Conservation (phyloP, 495 filamentous ascomycete species). For the Lindgomyces ingoldianus region DNA sequence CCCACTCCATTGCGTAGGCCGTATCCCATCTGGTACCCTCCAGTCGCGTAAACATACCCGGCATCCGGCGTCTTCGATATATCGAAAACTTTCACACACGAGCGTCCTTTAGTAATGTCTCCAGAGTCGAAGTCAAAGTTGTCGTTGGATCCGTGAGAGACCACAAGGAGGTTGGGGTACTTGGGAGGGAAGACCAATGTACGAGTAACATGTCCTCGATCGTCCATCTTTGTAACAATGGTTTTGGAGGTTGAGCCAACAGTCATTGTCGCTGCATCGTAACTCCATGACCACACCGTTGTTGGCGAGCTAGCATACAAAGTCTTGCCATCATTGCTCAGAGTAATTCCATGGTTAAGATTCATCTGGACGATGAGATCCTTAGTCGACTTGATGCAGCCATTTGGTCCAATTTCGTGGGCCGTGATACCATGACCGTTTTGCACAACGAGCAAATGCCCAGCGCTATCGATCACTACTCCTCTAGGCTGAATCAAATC, state of each 20-base stretch:
- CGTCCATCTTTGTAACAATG: slow-evolving; percentile 29
- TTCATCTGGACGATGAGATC: slow-evolving; percentile 16
- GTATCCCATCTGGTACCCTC: slow-evolving; percentile 32
- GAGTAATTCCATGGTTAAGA: slow-evolving; percentile 34
- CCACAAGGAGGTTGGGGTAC: slow-evolving; percentile 29
- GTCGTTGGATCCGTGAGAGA: slow-evolving; percentile 34
- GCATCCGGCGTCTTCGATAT: slow-evolving; percentile 15
- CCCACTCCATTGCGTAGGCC: slow-evolving; percentile 36
- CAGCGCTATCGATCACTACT: slow-evolving; percentile 24
- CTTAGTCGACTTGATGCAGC: slow-evolving; percentile 26
- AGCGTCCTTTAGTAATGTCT: slow-evolving; percentile 23
- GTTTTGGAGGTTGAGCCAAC: not conserved
- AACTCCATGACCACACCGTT: slow-evolving; percentile 21
- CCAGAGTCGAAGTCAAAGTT: slow-evolving; percentile 33
- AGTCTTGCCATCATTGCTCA: slow-evolving; percentile 33
- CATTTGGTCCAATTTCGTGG: slow-evolving; percentile 25
- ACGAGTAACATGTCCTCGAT: slow-evolving; percentile 27
- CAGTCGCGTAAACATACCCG: slow-evolving; percentile 29
- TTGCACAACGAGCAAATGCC: slow-evolving; percentile 29
- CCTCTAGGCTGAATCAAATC: slow-evolving; percentile 23
- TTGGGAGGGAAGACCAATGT: slow-evolving; percentile 26
- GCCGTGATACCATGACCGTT: slow-evolving; percentile 30
- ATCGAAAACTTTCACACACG: slow-evolving; percentile 32
- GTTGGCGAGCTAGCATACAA: slow-evolving; percentile 34
- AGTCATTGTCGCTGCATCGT: slow-evolving; percentile 22